Evolutionary conservation across 148 eudicot species (phyloP), one percentile per base, ranked within the genome.

Genomic region (Amaranthus palmeri): DNA sequence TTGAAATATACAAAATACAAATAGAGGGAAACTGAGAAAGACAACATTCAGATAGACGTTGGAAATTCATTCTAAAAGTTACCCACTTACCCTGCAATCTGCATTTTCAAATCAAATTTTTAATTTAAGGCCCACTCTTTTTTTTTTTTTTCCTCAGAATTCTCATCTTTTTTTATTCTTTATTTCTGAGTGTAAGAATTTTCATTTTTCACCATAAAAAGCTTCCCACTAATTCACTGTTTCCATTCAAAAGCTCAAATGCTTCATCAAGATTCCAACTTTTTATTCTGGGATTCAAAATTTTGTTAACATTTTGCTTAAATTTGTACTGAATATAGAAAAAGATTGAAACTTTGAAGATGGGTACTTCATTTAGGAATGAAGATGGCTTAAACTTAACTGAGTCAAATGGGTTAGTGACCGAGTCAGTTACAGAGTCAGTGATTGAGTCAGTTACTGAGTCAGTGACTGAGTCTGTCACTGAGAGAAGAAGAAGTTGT

Each of bases 351-450:
- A 14, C 60, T 80, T 71, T 60, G 42, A 43, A 14, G 15, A 80
- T 80, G 82, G 82, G 65, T 10, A 72, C 76, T n/a, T 80, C 82
- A 52, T 75, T 75, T 71, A 71, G 81, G 80, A 81, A 56, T 51
- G 78, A 68, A 65, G 81, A 71, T 43, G 78, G 63, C 71, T 70
- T 81, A 64, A 71, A 74, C 40, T 75, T 77, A n/a, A 54, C 67
- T 60, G 84, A 72, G 71, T 66, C 65, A 68, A 75, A 42, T 74
- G 73, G 11, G 76, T 10, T n/a, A 10, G 64, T 63, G 42, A 47
- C 54, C 10, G 84, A 77, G 57, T 75, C 70, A 66, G 47, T 65
- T 25, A 68, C 74, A 5, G 76, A 76, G 49, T 83, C 77, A 51
- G 74, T 48, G 36, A 48, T 67, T 5, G 89, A 87, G 73, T 68